Evolutionary conservation across 2,329 filamentous ascomycete genomes (phyloP), one percentile per base, ranked within the genome.

Genomic region (Hymenoscyphus infarciens): DNA sequence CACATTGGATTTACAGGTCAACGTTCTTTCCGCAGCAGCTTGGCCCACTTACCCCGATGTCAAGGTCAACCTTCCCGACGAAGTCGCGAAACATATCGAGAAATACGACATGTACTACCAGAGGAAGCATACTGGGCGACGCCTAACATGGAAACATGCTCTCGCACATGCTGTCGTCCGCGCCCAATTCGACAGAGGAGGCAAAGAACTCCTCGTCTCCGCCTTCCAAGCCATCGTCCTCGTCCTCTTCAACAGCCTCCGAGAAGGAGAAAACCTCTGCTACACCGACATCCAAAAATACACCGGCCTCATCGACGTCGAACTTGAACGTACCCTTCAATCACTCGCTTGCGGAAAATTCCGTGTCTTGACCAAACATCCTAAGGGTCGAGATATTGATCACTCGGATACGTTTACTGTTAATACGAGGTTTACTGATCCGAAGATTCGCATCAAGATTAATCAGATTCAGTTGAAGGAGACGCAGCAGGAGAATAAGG

Each of bases 401-500:
- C 73, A 80, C 0, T 91, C 85, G 0, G 96, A 99, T 77, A 90
- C 87, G 0, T 99, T 99, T 72, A 86, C 85, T 0, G 87, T 96
- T 72, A 97, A 97, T 78, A 77, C 82, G 54, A 75, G 75, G 16
- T 99, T 99, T 76, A 79, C 79, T 2, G 89, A 97, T 73, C 83
- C 87, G 22, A 96, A 95, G 76, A 90, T 91, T 76, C 87, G 92
- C 62, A 88, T 99, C 78, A 99, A 99, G 80, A 97, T 99, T 80
- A 99, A 98, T 78, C 94, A 97, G 77, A 95, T 99, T 70, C 95
- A 99, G 77, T 84, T 97, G 58, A 96, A 95, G 77, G 95, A 99
- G 78, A 98, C 95, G 0, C 90, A 90, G 71, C 90, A 94, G 73
- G 95, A 99, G 77, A 97, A 97, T 78, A 90, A 92, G 76, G 91